Evolutionary conservation across 441 rosid species (phyloP).

Genomic region (Capsella rubella): DNA sequence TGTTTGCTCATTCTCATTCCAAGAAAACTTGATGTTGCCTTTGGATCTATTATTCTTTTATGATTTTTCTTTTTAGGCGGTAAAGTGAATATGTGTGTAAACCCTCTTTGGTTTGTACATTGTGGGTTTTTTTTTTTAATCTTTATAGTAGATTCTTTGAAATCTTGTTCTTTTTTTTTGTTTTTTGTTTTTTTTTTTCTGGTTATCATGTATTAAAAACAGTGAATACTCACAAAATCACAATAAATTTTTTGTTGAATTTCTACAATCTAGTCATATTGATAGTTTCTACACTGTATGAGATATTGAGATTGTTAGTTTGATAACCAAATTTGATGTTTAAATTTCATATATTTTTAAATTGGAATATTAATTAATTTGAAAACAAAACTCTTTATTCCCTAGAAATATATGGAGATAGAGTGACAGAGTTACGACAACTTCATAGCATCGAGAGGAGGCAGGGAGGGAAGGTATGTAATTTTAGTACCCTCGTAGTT

Average conservation of each 20-base stretch:
- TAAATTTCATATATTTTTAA: background rate
- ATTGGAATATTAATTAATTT: constrained; percentile 7
- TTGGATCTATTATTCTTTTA: constrained; percentile 34
- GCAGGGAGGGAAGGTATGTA: constrained; percentile 33
- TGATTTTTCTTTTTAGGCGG: constrained; percentile 24
- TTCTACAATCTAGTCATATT: constrained; percentile 10
- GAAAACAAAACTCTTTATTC: background rate
- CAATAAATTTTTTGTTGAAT: background rate
- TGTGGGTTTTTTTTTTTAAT: constrained; percentile 18
- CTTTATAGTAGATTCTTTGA: constrained; percentile 37
- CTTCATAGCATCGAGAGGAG: constrained; percentile 25
- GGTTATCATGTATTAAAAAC: constrained; percentile 19
- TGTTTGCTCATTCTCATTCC: background rate
- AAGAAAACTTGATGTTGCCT: constrained; percentile 27
- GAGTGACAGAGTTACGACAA: constrained; percentile 17
- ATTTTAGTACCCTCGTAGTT: background rate
- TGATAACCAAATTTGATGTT: background rate
- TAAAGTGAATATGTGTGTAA: constrained; percentile 40
- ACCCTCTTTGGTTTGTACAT: constrained; percentile 33
- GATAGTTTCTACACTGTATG: background rate
- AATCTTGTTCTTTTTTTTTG: background rate
- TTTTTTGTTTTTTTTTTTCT: background rate
- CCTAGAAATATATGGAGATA: constrained; percentile 26
- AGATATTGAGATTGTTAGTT: background rate
- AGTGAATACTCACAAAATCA: background rate